Percentiles rank a stretch among this genome's conserved stretches.
Evolutionary conservation across 1,139 yeast genomes (phyloP).

Genomic region (Blastobotrys serpentis): DNA sequence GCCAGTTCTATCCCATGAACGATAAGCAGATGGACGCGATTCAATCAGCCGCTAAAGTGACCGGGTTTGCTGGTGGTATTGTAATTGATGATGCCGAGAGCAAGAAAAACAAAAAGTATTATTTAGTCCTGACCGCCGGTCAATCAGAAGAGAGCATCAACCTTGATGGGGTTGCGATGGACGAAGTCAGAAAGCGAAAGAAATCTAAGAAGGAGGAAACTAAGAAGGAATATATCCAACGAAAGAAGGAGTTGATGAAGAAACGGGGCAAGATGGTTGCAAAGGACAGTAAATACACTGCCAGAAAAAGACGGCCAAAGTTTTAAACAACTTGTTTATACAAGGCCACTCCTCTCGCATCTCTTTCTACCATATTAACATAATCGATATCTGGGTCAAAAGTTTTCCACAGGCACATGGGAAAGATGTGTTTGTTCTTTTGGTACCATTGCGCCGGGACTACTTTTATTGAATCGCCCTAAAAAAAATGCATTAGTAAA

Average conservation of each 20-base stretch:
- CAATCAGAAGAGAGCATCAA: conserved; percentile 63
- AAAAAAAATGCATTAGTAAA: background rate
- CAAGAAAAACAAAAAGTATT: conserved; percentile 85
- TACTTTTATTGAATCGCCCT: conserved; percentile 22
- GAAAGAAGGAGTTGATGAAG: conserved; percentile 93
- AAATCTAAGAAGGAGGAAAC: conserved; percentile 63
- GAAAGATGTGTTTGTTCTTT: conserved; percentile 32
- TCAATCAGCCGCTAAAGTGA: conserved; percentile 79
- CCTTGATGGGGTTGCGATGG: conserved; percentile 78
- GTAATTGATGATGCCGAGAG: conserved; percentile 93
- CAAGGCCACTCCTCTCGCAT: conserved; percentile 14
- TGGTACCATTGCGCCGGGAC: conserved; percentile 31
- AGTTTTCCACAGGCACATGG: conserved; percentile 31
- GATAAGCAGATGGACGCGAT: conserved; percentile 81
- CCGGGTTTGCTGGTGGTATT: conserved; percentile 96
- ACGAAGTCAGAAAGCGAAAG: conserved; percentile 50
- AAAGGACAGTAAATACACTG: conserved; percentile 86
- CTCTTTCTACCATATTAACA: background rate
- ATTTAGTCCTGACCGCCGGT: conserved; percentile 88
- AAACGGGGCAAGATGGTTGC: conserved; percentile 90
- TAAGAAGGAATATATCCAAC: conserved; percentile 72
- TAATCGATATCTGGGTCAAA: conserved; percentile 30
- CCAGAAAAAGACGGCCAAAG: conserved; percentile 62
- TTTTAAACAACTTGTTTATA: conserved; percentile 8
- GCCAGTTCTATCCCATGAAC: conserved; percentile 93